These are phyloP conservation scores for Fusarium floridanum DNA, from an alignment of 2,329 filamentous ascomycete genomes.

Conservation along the genomic window DNA sequence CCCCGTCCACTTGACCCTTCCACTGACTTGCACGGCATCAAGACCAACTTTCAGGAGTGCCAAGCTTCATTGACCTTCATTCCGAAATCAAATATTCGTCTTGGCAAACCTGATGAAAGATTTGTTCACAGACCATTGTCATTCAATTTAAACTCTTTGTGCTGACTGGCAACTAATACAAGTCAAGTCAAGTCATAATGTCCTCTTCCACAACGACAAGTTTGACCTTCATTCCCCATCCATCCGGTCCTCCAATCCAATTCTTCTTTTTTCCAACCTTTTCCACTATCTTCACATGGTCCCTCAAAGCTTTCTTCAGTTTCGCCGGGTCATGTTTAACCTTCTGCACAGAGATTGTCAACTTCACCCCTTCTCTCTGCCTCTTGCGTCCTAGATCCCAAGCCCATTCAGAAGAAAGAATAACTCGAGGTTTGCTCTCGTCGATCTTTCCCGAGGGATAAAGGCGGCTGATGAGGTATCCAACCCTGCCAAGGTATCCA, in stretches of 20 bases:
- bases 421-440: slow-evolving; percentile 55
- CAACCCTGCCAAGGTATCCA: slow-evolving; percentile 72
- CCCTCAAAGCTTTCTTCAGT: slow-evolving; percentile 56
- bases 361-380: slow-evolving; percentile 56
- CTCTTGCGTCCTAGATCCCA: slow-evolving; percentile 55
- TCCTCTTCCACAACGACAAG: slow-evolving; percentile 52
- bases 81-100: too few relatives aligned
- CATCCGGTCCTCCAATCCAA: slow-evolving; percentile 54
- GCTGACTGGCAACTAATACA: background rate
- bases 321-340: slow-evolving; percentile 54
- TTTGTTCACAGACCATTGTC: background rate
- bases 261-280: slow-evolving; percentile 73
- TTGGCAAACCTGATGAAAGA: too few relatives aligned
- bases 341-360: slow-evolving; percentile 59
- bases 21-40: too few relatives aligned
- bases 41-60: too few relatives aligned
- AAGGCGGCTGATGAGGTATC: slow-evolving; percentile 67
- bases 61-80: too few relatives aligned
- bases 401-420: slow-evolving; percentile 57
- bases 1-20: too few relatives aligned
- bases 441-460: slow-evolving; percentile 70
- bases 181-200: slow-evolving; percentile 32
- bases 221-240: slow-evolving; percentile 55
- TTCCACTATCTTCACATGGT: slow-evolving; percentile 58
- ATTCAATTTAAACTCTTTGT: background rate